These are phyloP conservation scores for Cladosporium sphaerospermum DNA, from an alignment of 2,329 filamentous ascomycete genomes.

Conservation along the genomic window DNA sequence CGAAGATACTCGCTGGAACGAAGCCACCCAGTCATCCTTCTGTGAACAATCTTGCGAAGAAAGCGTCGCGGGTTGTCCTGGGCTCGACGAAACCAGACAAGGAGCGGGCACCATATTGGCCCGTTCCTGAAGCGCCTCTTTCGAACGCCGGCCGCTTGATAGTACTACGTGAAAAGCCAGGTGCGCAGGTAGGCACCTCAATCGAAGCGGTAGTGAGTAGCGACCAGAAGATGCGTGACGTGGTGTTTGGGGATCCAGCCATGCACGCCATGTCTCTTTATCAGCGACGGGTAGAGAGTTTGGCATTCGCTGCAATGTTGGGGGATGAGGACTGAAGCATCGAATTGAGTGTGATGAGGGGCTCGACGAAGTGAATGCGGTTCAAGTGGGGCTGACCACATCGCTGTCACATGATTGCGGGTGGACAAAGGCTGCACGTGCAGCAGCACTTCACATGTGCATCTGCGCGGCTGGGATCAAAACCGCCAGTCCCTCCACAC, in stretches of 20 bases:
- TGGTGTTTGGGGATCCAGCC: slow-evolving; percentile 76
- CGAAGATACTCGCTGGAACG: slow-evolving; percentile 59
- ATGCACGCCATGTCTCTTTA: slow-evolving; percentile 79
- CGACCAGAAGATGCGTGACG: slow-evolving; percentile 60
- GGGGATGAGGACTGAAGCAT: slow-evolving; percentile 7
- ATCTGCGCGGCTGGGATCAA: no score
- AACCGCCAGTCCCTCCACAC: neutral
- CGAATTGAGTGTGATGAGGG: neutral
- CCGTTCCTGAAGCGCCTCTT: slow-evolving; percentile 58
- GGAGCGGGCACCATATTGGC: slow-evolving; percentile 45
- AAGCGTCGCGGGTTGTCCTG: slow-evolving; percentile 10
- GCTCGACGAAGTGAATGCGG: neutral
- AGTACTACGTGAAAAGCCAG: slow-evolving; percentile 49
- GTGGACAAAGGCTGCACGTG: no score
- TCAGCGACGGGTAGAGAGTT: slow-evolving; percentile 60
- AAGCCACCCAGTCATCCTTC: neutral
- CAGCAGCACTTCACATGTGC: neutral
- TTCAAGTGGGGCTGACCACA: no score
- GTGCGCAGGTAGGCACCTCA: slow-evolving; percentile 31
- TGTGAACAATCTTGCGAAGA: slow-evolving; percentile 7
- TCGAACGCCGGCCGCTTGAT: slow-evolving; percentile 66
- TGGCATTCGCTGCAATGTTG: slow-evolving; percentile 53
- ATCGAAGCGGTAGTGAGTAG: slow-evolving; percentile 63
- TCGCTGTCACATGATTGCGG: neutral
- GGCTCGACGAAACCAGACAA: slow-evolving; percentile 1